Conservation (phyloP, 768 basidiomycete species). For the Chiua virens region DNA sequence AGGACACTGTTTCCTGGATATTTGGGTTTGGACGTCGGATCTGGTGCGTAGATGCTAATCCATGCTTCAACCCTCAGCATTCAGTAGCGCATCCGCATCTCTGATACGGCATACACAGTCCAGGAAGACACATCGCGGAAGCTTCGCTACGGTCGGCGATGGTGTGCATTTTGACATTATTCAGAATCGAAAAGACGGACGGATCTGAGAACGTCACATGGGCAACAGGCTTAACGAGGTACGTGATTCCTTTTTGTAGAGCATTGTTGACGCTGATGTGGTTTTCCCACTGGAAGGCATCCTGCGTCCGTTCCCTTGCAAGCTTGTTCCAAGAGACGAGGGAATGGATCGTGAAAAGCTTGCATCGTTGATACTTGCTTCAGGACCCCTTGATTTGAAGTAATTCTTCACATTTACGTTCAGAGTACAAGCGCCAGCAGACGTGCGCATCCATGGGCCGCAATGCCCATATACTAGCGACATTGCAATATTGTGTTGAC, state of each 20-base stretch:
- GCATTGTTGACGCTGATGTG: not conserved
- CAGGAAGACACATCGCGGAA: slow-evolving; percentile 23
- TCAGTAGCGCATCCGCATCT: too few relatives aligned
- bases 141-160: slow-evolving; percentile 25
- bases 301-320: slow-evolving; percentile 21
- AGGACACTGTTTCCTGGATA: too few relatives aligned
- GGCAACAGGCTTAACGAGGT: slow-evolving; percentile 13
- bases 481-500: too few relatives aligned
- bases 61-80: too few relatives aligned
- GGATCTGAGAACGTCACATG: slow-evolving; percentile 18
- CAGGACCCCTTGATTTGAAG: not conserved
- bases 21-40: too few relatives aligned
- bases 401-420: too few relatives aligned
- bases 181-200: slow-evolving; percentile 16
- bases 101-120: not conserved
- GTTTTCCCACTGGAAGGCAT: slow-evolving; percentile 6
- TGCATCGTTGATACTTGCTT: slow-evolving; percentile 8
- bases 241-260: not conserved
- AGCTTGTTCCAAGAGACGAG: slow-evolving; percentile 12
- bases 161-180: slow-evolving; percentile 13
- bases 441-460: too few relatives aligned
- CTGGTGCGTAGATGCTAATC: too few relatives aligned
- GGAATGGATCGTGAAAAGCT: slow-evolving; percentile 11
- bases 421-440: too few relatives aligned
- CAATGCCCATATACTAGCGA: too few relatives aligned